These are phyloP conservation scores for Phialophora macrospora DNA, from an alignment of 2,329 filamentous ascomycete species.

Conservation along the genomic window DNA sequence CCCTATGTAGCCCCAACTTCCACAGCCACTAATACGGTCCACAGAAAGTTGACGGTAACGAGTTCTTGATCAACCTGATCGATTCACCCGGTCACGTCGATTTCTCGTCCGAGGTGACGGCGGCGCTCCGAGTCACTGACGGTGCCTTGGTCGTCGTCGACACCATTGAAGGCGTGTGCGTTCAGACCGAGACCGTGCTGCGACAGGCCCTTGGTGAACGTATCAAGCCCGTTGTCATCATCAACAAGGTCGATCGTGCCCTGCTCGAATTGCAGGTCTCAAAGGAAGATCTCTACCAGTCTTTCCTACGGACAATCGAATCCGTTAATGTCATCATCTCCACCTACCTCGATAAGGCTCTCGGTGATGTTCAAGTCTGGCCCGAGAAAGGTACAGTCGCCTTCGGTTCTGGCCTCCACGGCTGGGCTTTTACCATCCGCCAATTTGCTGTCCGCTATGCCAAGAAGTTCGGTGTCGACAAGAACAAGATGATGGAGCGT, in stretches of 20 bases:
- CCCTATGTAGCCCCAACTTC: not conserved
- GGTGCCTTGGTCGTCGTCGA: slow-evolving; percentile 99
- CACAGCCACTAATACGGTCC: slow-evolving; percentile 8
- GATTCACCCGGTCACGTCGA: slow-evolving; percentile 99
- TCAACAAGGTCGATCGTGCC: slow-evolving; percentile 99
- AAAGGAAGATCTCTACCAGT: slow-evolving; percentile 99
- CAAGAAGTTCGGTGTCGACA: slow-evolving; percentile 99
- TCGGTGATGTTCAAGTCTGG: slow-evolving; percentile 98
- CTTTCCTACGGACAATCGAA: slow-evolving; percentile 99
- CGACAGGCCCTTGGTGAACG: slow-evolving; percentile 99
- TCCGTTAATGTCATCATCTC: slow-evolving; percentile 99
- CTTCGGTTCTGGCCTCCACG: slow-evolving; percentile 99
- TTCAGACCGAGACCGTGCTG: slow-evolving; percentile 99
- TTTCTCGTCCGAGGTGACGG: slow-evolving; percentile 99
- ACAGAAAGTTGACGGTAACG: slow-evolving; percentile 84
- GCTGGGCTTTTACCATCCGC: slow-evolving; percentile 98
- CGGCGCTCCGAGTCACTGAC: slow-evolving; percentile 98
- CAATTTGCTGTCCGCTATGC: slow-evolving; percentile 95
- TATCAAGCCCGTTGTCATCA: slow-evolving; percentile 99
- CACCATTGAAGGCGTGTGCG: slow-evolving; percentile 99
- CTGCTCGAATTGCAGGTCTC: slow-evolving; percentile 97
- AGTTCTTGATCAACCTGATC: slow-evolving; percentile 99
- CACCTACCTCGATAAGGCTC: slow-evolving; percentile 95
- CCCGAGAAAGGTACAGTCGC: slow-evolving; percentile 96
- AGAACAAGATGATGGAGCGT: slow-evolving; percentile 99